Percentiles rank a stretch among this genome's conserved stretches.
These are phyloP conservation scores for Cyclocybe cylindracea DNA, from an alignment of 768 basidiomycete genomes.

Conservation along the genomic window DNA sequence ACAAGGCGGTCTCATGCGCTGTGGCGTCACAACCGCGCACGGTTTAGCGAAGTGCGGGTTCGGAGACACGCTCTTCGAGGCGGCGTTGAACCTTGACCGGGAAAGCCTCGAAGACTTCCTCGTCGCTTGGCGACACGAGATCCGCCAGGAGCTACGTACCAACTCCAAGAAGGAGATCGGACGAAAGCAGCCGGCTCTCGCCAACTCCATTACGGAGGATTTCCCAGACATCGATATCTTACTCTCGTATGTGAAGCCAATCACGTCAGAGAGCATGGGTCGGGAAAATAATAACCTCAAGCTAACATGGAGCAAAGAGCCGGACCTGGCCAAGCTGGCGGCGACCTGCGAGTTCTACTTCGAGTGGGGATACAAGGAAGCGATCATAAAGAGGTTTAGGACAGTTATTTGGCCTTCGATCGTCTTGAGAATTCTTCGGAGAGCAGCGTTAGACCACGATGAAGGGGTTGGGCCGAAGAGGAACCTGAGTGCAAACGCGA, in stretches of 20 bases:
- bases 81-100: conserved; percentile 50
- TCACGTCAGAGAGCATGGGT: conserved; percentile 67
- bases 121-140: conserved; percentile 58
- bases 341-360: conserved; percentile 84
- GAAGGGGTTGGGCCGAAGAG: conserved; percentile 3
- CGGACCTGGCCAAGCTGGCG: conserved; percentile 72
- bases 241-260: conserved; percentile 75
- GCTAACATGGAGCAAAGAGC: conserved; percentile 56
- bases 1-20: conserved; percentile 64
- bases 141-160: conserved; percentile 66
- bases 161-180: conserved; percentile 66
- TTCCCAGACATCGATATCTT: conserved; percentile 79
- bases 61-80: conserved; percentile 66
- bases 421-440: conserved; percentile 70
- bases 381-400: conserved; percentile 82
- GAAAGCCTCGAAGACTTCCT: conserved; percentile 55
- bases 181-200: conserved; percentile 63
- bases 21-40: conserved; percentile 71
- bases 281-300: conserved; percentile 34
- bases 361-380: conserved; percentile 87
- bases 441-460: conserved; percentile 56
- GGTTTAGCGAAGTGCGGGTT: conserved; percentile 83
- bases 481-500: neutral
- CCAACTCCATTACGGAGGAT: conserved; percentile 59
- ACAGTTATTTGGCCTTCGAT: conserved; percentile 81